These are phyloP conservation scores for Auriscalpium orientale DNA, from an alignment of 768 basidiomycete species.

Conservation along the genomic window DNA sequence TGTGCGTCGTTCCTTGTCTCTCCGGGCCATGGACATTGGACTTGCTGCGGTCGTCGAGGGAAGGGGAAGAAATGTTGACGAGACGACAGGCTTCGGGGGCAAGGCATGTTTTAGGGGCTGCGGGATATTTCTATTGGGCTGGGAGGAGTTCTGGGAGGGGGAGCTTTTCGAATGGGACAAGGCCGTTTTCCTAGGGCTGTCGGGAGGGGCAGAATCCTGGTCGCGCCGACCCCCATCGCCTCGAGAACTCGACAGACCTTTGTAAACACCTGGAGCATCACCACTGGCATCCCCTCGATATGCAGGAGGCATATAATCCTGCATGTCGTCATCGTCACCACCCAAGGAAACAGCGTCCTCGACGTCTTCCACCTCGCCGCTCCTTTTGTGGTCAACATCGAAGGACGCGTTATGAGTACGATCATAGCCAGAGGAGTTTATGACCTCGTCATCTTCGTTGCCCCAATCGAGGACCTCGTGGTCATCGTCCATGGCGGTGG, in stretches of 20 bases:
- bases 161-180: background rate
- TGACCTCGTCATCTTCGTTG: constrained; percentile 36
- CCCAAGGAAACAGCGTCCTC: constrained; percentile 68
- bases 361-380: constrained; percentile 30
- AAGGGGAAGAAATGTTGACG: constrained; percentile 9
- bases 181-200: constrained; percentile 1
- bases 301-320: constrained; percentile 43
- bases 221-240: background rate
- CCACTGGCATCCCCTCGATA: constrained; percentile 12
- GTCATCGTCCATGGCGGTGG: constrained; percentile 53
- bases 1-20: constrained; percentile 13
- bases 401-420: constrained; percentile 11
- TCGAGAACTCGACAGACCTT: background rate
- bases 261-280: background rate
- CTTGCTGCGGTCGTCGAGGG: constrained; percentile 16
- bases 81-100: constrained; percentile 13
- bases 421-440: background rate
- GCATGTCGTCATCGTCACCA: constrained; percentile 59
- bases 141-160: constrained; percentile 9
- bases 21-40: constrained; percentile 15
- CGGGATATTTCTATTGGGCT: background rate
- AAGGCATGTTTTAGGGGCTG: constrained; percentile 12
- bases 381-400: constrained; percentile 8
- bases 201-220: background rate
- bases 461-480: constrained; percentile 68